phyloP scores from a whole-genome alignment of 805 yeast species.

The Yarrowia divulgata region DNA sequence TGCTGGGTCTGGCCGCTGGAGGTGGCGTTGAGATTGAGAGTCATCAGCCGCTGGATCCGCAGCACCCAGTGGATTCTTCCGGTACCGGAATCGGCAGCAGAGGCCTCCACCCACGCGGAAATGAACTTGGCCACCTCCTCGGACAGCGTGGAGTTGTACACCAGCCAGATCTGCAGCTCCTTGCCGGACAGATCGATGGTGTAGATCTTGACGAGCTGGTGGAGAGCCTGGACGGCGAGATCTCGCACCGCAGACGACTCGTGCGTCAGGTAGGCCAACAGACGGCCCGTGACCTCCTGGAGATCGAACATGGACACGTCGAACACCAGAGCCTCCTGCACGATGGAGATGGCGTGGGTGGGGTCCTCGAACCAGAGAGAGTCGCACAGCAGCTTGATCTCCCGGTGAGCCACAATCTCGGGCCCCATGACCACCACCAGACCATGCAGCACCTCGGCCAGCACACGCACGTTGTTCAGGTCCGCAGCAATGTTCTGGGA shows the following conservation, averaged over 20 bases:
- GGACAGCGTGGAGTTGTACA: slow-evolving; percentile 56
- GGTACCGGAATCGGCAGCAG: slow-evolving; percentile 44
- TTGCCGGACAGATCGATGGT: slow-evolving; percentile 53
- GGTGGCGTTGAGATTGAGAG: slow-evolving; percentile 41
- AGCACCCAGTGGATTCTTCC: slow-evolving; percentile 59
- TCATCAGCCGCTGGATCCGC: slow-evolving; percentile 54
- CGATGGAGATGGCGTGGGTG: slow-evolving; percentile 30
- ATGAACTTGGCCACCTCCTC: slow-evolving; percentile 57
- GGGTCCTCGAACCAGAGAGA: slow-evolving; percentile 33
- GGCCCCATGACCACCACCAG: slow-evolving; percentile 35
- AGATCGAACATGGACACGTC: slow-evolving; percentile 53
- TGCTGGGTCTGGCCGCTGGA: slow-evolving; percentile 48
- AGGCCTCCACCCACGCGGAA: slow-evolving; percentile 66
- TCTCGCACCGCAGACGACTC: slow-evolving; percentile 45
- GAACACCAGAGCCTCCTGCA: slow-evolving; percentile 58
- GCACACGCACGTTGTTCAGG: slow-evolving; percentile 26
- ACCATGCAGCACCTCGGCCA: slow-evolving; percentile 27
- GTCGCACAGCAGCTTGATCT: slow-evolving; percentile 24
- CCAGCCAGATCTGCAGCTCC: slow-evolving; percentile 66
- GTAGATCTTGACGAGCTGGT: slow-evolving; percentile 64
- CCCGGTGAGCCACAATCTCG: slow-evolving; percentile 23
- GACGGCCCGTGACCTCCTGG: slow-evolving; percentile 46
- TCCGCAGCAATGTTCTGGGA: slow-evolving; percentile 44
- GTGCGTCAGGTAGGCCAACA: slow-evolving; percentile 39
- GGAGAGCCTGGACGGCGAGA: slow-evolving; percentile 62